Base-by-base conservation (phyloP, 164 flowering plant species). In the Aristolochia fimbriata region DNA sequence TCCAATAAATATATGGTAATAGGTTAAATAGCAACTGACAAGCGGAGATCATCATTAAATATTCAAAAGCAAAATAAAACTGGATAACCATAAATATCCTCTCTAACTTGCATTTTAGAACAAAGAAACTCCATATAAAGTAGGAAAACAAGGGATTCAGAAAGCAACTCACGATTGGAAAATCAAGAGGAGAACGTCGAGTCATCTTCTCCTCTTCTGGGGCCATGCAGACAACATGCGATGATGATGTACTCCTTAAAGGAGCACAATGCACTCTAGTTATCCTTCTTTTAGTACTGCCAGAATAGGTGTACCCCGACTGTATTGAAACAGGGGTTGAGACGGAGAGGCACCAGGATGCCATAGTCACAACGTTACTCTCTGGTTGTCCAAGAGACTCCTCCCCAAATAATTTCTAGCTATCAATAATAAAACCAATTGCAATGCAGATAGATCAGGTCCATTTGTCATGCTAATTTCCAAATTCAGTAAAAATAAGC, bases 161-260 rank as follows among this genome's bases (percentile, higher is more conserved):
- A 13, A 58, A 56, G 30, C 47, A 52, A 68, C 78, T 51, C 72
- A 88, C 96, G 63, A 89, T 73, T 2, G 88, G 94, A 69, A 85
- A 84, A 74, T 89, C 91, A 48, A 85, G 88, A 72, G 93, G 94
- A 30, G 74, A 74, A 33, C 94, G 89, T 58, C 91, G 96, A 61
- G 89, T 85, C 67, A 79, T 50, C 69, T 70, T 84, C 74, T 89
- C 87, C 56, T 86, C 93, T 1, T 88, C 87, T 15, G 96, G 93
- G 51, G 93, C 91, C 93, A 88, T 86, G 58, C 83, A 60, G 15
- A 84, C 83, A 15, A 79, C 76, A 51, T 65, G 78, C 49, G 24
- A 43, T 63, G 65, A 14, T 5, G 48, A 30, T 6, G 45, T n/a
- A 4, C 19, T 43, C 45, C 3, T 25, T 45, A 49, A n/a, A 59